These are phyloP conservation scores for Actinomucor elegans DNA, from an alignment of 371 early-diverging fungal species.

Conservation along the genomic window DNA sequence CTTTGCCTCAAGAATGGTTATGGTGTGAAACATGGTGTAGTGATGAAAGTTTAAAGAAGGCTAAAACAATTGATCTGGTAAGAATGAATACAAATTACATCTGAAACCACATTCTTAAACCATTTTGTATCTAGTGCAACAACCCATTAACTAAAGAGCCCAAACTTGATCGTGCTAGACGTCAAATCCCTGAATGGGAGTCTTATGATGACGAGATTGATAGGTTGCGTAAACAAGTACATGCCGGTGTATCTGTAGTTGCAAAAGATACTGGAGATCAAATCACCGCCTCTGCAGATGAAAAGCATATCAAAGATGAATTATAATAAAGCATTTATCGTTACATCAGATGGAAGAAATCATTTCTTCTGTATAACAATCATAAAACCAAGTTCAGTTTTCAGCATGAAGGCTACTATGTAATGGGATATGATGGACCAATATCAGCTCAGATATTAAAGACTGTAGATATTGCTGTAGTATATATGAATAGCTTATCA, in stretches of 20 bases:
- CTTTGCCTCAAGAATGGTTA: conserved; percentile 94
- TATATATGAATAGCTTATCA: too few relatives aligned
- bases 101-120: not conserved
- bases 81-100: conserved; percentile 1
- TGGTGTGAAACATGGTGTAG: conserved; percentile 99
- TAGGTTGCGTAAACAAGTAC: conserved; percentile 32
- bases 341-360: too few relatives aligned
- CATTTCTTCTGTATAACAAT: too few relatives aligned
- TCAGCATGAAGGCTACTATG: too few relatives aligned
- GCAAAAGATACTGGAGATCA: not conserved
- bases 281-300: conserved; percentile 1
- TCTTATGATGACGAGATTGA: conserved; percentile 69
- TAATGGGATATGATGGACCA: too few relatives aligned
- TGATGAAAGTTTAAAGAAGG: conserved; percentile 75
- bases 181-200: conserved; percentile 94
- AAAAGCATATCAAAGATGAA: conserved; percentile 17
- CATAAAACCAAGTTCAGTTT: too few relatives aligned
- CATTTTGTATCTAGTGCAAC: conserved; percentile 73
- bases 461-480: too few relatives aligned
- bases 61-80: conserved; percentile 96
- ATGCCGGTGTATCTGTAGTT: not conserved
- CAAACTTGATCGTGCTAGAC: conserved; percentile 88
- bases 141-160: conserved; percentile 97
- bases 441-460: too few relatives aligned
- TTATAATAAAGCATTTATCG: too few relatives aligned